These are phyloP conservation scores for Fibroporia radiculosa DNA, from an alignment of 768 basidiomycete genomes.

Conservation along the genomic window DNA sequence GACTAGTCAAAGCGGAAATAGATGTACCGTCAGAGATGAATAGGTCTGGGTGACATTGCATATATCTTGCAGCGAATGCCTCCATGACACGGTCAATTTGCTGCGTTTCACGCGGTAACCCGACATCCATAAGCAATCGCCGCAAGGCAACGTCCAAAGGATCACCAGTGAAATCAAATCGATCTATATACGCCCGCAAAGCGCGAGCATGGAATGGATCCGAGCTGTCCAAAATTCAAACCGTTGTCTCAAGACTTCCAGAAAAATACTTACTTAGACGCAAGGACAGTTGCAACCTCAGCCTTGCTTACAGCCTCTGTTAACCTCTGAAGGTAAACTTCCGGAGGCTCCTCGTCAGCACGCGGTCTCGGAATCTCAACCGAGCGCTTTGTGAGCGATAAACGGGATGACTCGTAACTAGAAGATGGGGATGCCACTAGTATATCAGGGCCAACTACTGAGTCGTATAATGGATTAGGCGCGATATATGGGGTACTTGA, in stretches of 20 bases:
- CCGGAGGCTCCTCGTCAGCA: slow-evolving; percentile 56
- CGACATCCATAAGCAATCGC: slow-evolving; percentile 82
- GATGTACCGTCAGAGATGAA: slow-evolving; percentile 68
- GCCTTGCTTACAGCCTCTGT: slow-evolving; percentile 58
- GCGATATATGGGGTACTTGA: slow-evolving; percentile 17
- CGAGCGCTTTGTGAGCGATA: slow-evolving; percentile 36
- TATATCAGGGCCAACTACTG: background rate
- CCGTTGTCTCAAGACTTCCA: slow-evolving; percentile 1
- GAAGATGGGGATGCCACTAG: slow-evolving; percentile 13
- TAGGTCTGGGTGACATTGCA: slow-evolving; percentile 72
- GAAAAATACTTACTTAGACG: slow-evolving; percentile 63
- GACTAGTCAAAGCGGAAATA: background rate
- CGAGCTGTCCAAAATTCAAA: slow-evolving; percentile 35
- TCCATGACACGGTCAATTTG: slow-evolving; percentile 98
- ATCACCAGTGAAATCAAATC: slow-evolving; percentile 72
- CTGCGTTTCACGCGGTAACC: slow-evolving; percentile 92
- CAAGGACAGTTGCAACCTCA: slow-evolving; percentile 75
- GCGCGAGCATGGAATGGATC: slow-evolving; percentile 66
- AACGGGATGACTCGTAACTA: slow-evolving; percentile 34
- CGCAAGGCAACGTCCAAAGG: slow-evolving; percentile 91
- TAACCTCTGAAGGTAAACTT: slow-evolving; percentile 61
- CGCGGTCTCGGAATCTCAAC: slow-evolving; percentile 44
- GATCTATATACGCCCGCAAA: slow-evolving; percentile 60
- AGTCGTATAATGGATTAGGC: slow-evolving; percentile 4
- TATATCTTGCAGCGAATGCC: slow-evolving; percentile 83